These are phyloP conservation scores for Kuraishia floccosa DNA, from an alignment of 805 yeast genomes.

Conservation along the genomic window DNA sequence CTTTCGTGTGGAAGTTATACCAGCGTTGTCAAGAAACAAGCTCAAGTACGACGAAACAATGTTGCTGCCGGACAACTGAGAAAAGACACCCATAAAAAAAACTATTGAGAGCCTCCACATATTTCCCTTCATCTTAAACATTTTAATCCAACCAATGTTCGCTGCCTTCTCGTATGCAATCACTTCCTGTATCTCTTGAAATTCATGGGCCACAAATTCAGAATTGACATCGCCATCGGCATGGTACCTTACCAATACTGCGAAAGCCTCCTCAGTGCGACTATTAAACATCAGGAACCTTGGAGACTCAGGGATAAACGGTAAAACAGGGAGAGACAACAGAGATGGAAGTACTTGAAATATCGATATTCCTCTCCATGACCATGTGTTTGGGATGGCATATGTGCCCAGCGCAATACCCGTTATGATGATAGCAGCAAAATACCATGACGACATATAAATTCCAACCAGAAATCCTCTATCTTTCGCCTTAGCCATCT, in stretches of 20 bases:
- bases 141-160: slow-evolving; percentile 12
- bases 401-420: slow-evolving; percentile 18
- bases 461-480: slow-evolving; percentile 17
- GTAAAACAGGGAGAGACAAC: slow-evolving; percentile 9
- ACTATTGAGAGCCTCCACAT: slow-evolving; percentile 14
- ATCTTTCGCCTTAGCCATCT: slow-evolving; percentile 17
- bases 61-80: slow-evolving; percentile 15
- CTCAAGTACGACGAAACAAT: slow-evolving; percentile 20
- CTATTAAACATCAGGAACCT: slow-evolving; percentile 21
- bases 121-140: slow-evolving; percentile 11
- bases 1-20: slow-evolving; percentile 11
- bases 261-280: slow-evolving; percentile 36
- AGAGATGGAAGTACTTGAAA: slow-evolving; percentile 16
- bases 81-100: slow-evolving; percentile 15
- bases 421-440: slow-evolving; percentile 16
- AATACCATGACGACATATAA: slow-evolving; percentile 17
- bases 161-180: slow-evolving; percentile 10
- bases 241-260: slow-evolving; percentile 14
- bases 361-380: slow-evolving; percentile 18
- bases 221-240: slow-evolving; percentile 10
- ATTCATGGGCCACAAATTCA: slow-evolving; percentile 9
- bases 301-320: slow-evolving; percentile 17
- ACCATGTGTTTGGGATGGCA: slow-evolving; percentile 13
- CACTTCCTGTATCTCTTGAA: slow-evolving; percentile 13
- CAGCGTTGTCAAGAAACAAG: slow-evolving; percentile 17